These are phyloP conservation scores for Lipomyces orientalis DNA, from an alignment of 805 yeast species.

Conservation along the genomic window DNA sequence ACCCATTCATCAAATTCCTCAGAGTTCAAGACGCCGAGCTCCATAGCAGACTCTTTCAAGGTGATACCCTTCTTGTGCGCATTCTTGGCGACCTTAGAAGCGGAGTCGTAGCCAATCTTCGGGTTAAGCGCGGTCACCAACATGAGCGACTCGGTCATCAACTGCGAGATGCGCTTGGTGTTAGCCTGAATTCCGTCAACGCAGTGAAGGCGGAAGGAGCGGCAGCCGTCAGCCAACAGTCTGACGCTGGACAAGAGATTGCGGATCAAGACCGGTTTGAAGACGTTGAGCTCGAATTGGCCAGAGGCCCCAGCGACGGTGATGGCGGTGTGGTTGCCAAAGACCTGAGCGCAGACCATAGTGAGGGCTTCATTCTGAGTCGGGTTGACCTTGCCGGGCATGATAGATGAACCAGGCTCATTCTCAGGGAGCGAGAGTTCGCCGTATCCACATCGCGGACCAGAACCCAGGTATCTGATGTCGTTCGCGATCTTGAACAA, in stretches of 20 bases:
- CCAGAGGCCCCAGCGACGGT: constrained; percentile 99
- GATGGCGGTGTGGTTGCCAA: constrained; percentile 94
- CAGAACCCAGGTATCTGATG: constrained; percentile 96
- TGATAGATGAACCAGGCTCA: constrained; percentile 98
- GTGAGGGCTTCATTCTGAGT: constrained; percentile 99
- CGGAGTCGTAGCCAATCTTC: constrained; percentile 96
- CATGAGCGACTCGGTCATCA: constrained; percentile 94
- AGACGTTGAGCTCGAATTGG: constrained; percentile 95
- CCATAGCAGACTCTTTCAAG: constrained; percentile 90
- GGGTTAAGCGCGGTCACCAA: constrained; percentile 98
- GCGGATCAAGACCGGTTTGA: constrained; percentile 94
- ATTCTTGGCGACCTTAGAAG: constrained; percentile 97
- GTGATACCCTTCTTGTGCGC: constrained; percentile 98
- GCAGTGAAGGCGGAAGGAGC: constrained; percentile 92
- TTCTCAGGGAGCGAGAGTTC: constrained; percentile 95
- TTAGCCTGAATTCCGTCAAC: constrained; percentile 94
- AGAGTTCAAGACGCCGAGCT: constrained; percentile 79
- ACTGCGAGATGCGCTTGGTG: constrained; percentile 80
- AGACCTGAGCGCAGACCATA: constrained; percentile 97
- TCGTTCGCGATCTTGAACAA: constrained; percentile 97
- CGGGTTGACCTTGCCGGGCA: constrained; percentile 99
- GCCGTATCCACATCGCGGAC: constrained; percentile 99
- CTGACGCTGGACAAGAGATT: constrained; percentile 88
- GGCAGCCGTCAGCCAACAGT: constrained; percentile 84
- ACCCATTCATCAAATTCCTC: constrained; percentile 97